phyloP scores from a whole-genome alignment of 2,329 filamentous ascomycete species.

The Cadophora sp. region DNA sequence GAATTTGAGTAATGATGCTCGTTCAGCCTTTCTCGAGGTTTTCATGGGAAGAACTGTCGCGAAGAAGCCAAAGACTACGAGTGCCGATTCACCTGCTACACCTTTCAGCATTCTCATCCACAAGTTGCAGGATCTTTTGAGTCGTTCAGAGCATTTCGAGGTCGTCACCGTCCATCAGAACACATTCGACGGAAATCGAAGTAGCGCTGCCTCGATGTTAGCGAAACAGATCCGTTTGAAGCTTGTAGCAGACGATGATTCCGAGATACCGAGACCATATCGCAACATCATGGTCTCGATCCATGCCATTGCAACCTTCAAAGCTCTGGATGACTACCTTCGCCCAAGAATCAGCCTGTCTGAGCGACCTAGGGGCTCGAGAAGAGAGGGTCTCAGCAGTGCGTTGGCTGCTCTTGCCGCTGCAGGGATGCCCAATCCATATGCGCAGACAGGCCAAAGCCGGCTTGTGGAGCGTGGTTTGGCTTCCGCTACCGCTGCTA shows the following conservation, averaged over 20 bases:
- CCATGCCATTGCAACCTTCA: constrained; percentile 97
- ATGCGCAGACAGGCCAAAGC: constrained; percentile 38
- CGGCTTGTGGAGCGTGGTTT: constrained; percentile 41
- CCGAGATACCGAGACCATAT: constrained; percentile 86
- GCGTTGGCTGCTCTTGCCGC: constrained; percentile 80
- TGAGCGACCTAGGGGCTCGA: constrained; percentile 71
- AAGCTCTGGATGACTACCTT: constrained; percentile 93
- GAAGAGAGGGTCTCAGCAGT: constrained; percentile 68
- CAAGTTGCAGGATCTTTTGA: constrained; percentile 94
- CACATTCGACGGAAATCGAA: constrained; percentile 86
- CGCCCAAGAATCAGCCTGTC: constrained; percentile 85
- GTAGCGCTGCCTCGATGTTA: constrained; percentile 92
- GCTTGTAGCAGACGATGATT: constrained; percentile 86
- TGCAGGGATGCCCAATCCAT: constrained; percentile 63
- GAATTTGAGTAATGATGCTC: constrained; percentile 67
- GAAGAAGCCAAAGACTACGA: constrained; percentile 66
- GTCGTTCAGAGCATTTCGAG: constrained; percentile 96
- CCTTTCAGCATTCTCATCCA: constrained; percentile 90
- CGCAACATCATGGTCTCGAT: constrained; percentile 98
- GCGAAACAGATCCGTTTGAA: constrained; percentile 93
- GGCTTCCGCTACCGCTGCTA: constrained; percentile 40
- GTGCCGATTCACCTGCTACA: constrained; percentile 74
- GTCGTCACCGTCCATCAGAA: constrained; percentile 96
- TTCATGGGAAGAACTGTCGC: constrained; percentile 84
- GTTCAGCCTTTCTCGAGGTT: constrained; percentile 84